A percentile compares a stretch with the other conserved stretches of the same genome.
These are phyloP conservation scores for Aegle marmelos DNA, from an alignment of 345 rosid genomes.

Conservation along the genomic window DNA sequence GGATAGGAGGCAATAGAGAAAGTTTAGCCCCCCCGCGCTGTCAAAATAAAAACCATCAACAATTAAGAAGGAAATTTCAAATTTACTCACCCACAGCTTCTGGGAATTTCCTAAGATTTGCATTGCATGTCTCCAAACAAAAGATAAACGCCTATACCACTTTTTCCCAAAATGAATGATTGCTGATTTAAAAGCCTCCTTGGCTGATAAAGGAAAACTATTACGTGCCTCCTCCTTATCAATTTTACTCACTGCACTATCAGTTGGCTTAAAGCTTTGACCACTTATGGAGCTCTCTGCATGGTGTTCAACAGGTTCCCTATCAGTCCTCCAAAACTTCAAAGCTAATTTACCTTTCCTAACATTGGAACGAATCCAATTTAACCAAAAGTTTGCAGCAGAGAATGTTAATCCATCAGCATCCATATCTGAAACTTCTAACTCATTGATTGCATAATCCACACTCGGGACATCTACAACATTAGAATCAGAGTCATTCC, in stretches of 20 bases:
- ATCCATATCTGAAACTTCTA: conserved; percentile 44
- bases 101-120: conserved; percentile 48
- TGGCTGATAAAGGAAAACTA: conserved; percentile 59
- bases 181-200: conserved; percentile 77
- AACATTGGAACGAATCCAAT: conserved; percentile 50
- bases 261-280: conserved; percentile 40
- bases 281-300: conserved; percentile 43
- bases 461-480: conserved; percentile 32
- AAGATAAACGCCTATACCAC: conserved; percentile 72
- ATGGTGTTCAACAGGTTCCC: conserved; percentile 44
- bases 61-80: neutral
- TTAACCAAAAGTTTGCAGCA: conserved; percentile 48
- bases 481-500: conserved; percentile 42
- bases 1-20: neutral
- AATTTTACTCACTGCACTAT: conserved; percentile 39
- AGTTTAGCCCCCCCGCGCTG: too few species aligned
- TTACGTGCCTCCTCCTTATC: conserved; percentile 54
- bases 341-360: conserved; percentile 40
- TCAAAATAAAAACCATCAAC: neutral
- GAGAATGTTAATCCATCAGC: conserved; percentile 44
- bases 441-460: conserved; percentile 30
- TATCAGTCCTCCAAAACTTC: conserved; percentile 51
- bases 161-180: conserved; percentile 55
- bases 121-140: conserved; percentile 50
- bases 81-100: conserved; percentile 76